phyloP scores from a whole-genome alignment of 2,329 filamentous ascomycete species.

The Onygenales sp. region DNA sequence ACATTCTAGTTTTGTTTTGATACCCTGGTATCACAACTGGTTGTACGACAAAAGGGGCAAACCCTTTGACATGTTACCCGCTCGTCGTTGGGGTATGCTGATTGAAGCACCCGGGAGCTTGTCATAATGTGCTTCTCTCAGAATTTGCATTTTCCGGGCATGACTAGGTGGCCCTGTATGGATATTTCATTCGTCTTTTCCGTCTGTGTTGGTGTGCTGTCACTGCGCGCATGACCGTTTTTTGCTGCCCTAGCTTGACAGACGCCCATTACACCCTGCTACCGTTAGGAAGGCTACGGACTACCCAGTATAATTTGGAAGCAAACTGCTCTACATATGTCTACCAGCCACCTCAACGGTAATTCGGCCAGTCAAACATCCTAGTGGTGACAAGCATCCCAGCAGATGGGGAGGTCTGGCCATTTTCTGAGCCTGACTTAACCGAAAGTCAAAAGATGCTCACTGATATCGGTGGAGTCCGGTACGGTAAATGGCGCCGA shows the following conservation, averaged over 20 bases:
- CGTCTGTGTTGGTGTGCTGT: neutral
- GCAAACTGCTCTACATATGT: too few species aligned
- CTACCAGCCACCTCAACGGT: too few species aligned
- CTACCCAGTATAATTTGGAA: too few species aligned
- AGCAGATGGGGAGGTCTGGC: too few species aligned
- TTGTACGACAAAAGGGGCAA: constrained; percentile 2
- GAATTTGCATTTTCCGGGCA: neutral
- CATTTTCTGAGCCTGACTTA: too few species aligned
- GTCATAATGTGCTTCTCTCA: neutral
- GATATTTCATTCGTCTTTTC: neutral
- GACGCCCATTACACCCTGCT: neutral
- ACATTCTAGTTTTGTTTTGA: neutral
- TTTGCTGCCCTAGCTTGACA: neutral
- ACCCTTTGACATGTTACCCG: neutral
- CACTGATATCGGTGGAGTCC: too few species aligned
- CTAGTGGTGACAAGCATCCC: too few species aligned
- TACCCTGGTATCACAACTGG: neutral
- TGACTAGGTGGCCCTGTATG: neutral
- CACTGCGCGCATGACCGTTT: neutral
- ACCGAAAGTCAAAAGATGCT: too few species aligned
- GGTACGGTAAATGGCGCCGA: too few species aligned
- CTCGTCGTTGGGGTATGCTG: neutral
- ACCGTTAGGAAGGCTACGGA: neutral
- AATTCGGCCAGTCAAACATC: too few species aligned
- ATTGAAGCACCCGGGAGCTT: neutral